A percentile compares a stretch with the other conserved stretches of the same genome.
phyloP scores from a whole-genome alignment of 2,329 filamentous ascomycete species.

The Bipolaris victoriae region DNA sequence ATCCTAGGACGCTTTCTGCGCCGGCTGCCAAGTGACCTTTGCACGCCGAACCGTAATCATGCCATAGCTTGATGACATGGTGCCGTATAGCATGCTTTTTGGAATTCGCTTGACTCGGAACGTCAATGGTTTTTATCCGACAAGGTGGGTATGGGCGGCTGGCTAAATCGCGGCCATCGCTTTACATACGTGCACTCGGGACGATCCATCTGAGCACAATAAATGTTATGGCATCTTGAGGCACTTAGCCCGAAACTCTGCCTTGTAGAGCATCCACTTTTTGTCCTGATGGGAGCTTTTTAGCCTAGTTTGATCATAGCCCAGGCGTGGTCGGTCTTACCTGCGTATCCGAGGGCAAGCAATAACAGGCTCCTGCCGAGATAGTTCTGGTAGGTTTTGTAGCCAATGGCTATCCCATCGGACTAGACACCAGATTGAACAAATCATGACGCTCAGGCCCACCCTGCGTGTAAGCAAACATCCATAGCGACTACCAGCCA shows the following conservation, averaged over 20 bases:
- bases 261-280: conserved; percentile 8
- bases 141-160: conserved; percentile 26
- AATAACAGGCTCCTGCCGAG: conserved; percentile 19
- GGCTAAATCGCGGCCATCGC: conserved; percentile 25
- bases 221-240: conserved; percentile 13
- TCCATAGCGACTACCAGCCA: conserved; percentile 13
- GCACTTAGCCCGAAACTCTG: conserved; percentile 5
- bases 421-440: conserved; percentile 25
- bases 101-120: conserved; percentile 13
- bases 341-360: conserved; percentile 7
- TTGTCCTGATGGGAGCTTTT: background rate
- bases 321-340: conserved; percentile 5
- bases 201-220: conserved; percentile 18
- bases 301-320: conserved; percentile 4
- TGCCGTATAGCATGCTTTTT: conserved; percentile 20
- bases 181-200: conserved; percentile 3
- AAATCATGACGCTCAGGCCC: conserved; percentile 18
- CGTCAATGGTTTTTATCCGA: conserved; percentile 6
- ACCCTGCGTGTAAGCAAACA: conserved; percentile 9
- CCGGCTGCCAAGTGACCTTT: conserved; percentile 7
- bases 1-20: conserved; percentile 12
- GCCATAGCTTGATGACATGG: conserved; percentile 5
- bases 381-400: conserved; percentile 8
- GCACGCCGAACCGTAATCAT: conserved; percentile 3
- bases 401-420: conserved; percentile 13